Conservation (phyloP, 225 moss, liverwort and hornwort genomes). For the Marchantia paleacea region DNA sequence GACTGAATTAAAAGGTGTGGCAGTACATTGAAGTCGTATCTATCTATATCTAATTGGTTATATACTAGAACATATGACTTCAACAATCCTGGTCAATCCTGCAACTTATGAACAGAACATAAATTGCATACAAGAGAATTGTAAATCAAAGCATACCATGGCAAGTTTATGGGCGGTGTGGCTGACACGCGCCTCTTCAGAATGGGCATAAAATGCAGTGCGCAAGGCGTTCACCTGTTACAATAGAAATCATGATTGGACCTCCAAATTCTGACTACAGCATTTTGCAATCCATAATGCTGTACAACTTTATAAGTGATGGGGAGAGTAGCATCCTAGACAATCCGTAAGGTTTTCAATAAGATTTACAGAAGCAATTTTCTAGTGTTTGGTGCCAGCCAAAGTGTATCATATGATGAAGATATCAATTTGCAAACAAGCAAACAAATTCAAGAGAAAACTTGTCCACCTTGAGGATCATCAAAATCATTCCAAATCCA, state of each 20-base stretch:
- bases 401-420: too few relatives aligned
- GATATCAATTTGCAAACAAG: background rate
- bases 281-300: background rate
- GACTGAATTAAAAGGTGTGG: too few relatives aligned
- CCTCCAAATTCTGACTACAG: background rate
- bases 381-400: too few relatives aligned
- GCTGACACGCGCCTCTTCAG: conserved; percentile 83
- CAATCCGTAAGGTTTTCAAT: too few relatives aligned
- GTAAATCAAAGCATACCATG: conserved; percentile 52
- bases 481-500: background rate
- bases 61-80: too few relatives aligned
- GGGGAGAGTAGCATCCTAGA: too few relatives aligned
- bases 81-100: background rate
- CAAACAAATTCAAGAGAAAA: background rate
- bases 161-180: conserved; percentile 98
- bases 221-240: conserved; percentile 81
- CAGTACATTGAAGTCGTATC: too few relatives aligned
- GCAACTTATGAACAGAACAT: background rate
- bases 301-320: too few relatives aligned
- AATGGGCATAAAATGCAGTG: conserved; percentile 72
- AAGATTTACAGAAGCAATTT: too few relatives aligned
- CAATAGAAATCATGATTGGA: background rate
- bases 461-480: background rate
- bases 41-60: too few relatives aligned
- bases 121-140: background rate